Evolutionary conservation across 2,329 filamentous ascomycete genomes (phyloP).

Genomic region (Passalora sequoiae): DNA sequence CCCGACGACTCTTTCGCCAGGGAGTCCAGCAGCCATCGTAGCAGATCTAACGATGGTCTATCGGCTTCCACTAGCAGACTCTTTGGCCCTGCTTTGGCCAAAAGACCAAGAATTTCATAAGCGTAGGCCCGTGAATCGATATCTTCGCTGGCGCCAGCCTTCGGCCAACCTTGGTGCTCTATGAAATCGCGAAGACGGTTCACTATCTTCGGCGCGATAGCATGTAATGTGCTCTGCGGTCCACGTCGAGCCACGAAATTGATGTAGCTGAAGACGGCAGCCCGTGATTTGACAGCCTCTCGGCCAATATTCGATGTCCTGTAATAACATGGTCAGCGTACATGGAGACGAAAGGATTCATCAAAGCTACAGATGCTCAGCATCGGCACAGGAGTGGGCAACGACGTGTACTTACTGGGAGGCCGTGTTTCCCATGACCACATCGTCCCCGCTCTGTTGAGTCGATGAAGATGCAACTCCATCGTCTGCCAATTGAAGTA

Average conservation of each 20-base stretch:
- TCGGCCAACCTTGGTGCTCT: conserved; percentile 76
- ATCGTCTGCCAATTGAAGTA: conserved; percentile 65
- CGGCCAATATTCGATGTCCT: conserved; percentile 53
- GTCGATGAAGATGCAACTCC: conserved; percentile 50
- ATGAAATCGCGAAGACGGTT: conserved; percentile 67
- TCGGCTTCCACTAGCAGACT: conserved; percentile 48
- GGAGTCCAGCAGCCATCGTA: conserved; percentile 77
- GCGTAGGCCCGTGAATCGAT: conserved; percentile 68
- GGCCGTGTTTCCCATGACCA: conserved; percentile 28
- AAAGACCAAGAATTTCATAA: conserved; percentile 83
- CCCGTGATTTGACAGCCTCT: conserved; percentile 73
- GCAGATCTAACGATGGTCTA: conserved; percentile 48
- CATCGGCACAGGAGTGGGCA: conserved; percentile 1
- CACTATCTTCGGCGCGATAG: conserved; percentile 65
- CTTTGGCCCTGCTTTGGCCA: conserved; percentile 62
- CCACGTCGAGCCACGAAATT: conserved; percentile 80
- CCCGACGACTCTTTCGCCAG: conserved; percentile 72
- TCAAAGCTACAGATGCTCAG: conserved; percentile 16
- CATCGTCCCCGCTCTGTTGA: conserved; percentile 28
- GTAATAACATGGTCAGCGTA: conserved; percentile 17
- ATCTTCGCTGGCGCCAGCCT: conserved; percentile 51
- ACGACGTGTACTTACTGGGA: conserved; percentile 22
- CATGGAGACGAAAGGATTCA: neutral
- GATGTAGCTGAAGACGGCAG: conserved; percentile 77
- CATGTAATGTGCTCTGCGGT: conserved; percentile 53